Evolutionary conservation across 345 rosid genomes (phyloP), one percentile per base, ranked within the genome.

Genomic region (Garcia nutans): DNA sequence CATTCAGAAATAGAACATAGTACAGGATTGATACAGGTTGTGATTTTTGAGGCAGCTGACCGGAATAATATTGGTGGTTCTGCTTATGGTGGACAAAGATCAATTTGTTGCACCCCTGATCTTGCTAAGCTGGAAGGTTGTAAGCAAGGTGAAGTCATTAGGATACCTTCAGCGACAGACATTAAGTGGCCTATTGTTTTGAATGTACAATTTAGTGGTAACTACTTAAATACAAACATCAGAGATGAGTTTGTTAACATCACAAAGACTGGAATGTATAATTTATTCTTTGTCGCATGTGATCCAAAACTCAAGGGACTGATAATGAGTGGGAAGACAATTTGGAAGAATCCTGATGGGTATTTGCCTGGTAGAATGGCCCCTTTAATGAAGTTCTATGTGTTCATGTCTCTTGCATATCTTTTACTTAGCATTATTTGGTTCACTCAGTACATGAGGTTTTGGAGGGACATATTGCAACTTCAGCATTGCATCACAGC

Each of bases 291-390:
- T 66, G 82, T 96, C 56, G 85, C 96, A 0, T 93, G 99, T 76
- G 98, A 96, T 83, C 97, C 95, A 10, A 87, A 85, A 64, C 93
- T 92, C 59, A 91, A 85, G 86, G 98, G 92, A 23, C 79, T 90
- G 24, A 78, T 69, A 66, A 90, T 96, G 94, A 89, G 90, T 16
- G 99, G 99, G 73, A 92, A 89, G 88, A 96, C 99, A 17, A 73
- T 90, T 42, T 96, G 99, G 99, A 96, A 89, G 84, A 96, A 93
- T 74, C 95, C 98, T 12, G 80, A 84, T 68, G 99, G 99, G 49
- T 93, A 88, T 83, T 87, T 96, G 77, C 99, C 98, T 8, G 98
- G 98, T 28, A 85, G 99, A 82, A 96, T 96, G 99, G 94, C 99
- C 54, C 99, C 99, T 8, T 81, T 92, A 70, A 87, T 88, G 95